Conservation (phyloP, 306 rosid genomes). For the Citrullus colocynthis region DNA sequence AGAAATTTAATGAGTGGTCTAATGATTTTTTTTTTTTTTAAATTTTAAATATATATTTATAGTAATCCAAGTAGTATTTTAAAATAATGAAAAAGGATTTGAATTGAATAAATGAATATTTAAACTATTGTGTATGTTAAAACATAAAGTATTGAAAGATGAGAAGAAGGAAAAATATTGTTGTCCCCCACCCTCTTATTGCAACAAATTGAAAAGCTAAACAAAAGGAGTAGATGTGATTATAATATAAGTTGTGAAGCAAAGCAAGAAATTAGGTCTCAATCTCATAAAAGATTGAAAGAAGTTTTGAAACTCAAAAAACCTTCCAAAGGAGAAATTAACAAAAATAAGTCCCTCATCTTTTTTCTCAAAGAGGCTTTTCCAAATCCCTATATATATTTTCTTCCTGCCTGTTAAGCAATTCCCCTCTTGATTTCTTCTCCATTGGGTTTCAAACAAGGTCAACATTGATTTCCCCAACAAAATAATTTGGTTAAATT, state of each 20-base stretch:
- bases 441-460: neutral
- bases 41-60: no score
- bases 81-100: no score
- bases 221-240: neutral
- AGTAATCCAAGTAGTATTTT: no score
- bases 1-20: no score
- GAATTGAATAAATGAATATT: no score
- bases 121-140: no score
- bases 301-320: neutral
- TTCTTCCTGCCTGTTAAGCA: constrained; percentile 9
- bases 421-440: neutral
- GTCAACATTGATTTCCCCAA: constrained; percentile 18
- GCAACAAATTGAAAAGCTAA: neutral
- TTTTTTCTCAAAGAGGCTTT: neutral
- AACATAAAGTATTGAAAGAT: no score
- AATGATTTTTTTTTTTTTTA: no score
- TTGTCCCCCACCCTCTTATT: neutral
- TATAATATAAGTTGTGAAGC: neutral
- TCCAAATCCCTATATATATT: neutral
- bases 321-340: neutral
- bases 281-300: neutral
- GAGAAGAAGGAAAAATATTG: no score
- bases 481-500: neutral
- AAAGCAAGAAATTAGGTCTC: neutral
- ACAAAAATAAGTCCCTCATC: neutral